phyloP scores from a whole-genome alignment of 1,139 yeast species.

The Waltiozyma sp. region DNA sequence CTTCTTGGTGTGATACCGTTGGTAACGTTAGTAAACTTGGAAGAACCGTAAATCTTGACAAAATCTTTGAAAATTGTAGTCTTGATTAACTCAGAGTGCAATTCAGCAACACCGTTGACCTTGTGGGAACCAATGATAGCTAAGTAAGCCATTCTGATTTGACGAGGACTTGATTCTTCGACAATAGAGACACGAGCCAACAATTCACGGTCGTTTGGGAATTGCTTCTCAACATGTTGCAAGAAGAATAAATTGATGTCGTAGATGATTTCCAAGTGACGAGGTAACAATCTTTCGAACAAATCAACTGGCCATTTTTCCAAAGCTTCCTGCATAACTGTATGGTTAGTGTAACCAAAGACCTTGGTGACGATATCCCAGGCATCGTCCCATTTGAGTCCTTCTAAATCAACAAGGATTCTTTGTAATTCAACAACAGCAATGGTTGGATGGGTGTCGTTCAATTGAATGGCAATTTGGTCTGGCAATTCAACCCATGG shows the following conservation, averaged over 20 bases:
- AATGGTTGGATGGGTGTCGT: constrained; percentile 91
- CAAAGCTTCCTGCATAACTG: constrained; percentile 89
- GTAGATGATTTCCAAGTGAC: constrained; percentile 86
- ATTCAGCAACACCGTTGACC: constrained; percentile 92
- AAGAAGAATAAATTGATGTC: constrained; percentile 76
- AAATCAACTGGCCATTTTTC: constrained; percentile 93
- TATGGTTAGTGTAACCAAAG: constrained; percentile 90
- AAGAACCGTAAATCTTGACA: constrained; percentile 68
- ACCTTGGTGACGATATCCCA: constrained; percentile 76
- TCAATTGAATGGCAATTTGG: constrained; percentile 82
- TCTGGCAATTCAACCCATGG: constrained; percentile 81
- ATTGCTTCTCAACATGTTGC: constrained; percentile 60
- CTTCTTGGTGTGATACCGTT: constrained; percentile 96
- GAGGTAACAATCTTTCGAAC: constrained; percentile 68
- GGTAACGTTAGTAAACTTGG: constrained; percentile 84
- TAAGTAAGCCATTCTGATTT: constrained; percentile 84
- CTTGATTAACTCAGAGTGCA: constrained; percentile 83
- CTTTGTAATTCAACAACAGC: constrained; percentile 88
- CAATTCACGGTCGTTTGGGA: constrained; percentile 57
- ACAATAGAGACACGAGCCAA: constrained; percentile 68
- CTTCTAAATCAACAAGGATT: constrained; percentile 74
- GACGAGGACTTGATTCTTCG: constrained; percentile 72
- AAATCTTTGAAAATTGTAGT: constrained; percentile 88
- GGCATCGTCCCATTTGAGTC: constrained; percentile 70
- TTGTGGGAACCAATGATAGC: constrained; percentile 90